Base-by-base conservation (phyloP, 805 yeast genomes). In the Metschnikowia arizonensis region DNA sequence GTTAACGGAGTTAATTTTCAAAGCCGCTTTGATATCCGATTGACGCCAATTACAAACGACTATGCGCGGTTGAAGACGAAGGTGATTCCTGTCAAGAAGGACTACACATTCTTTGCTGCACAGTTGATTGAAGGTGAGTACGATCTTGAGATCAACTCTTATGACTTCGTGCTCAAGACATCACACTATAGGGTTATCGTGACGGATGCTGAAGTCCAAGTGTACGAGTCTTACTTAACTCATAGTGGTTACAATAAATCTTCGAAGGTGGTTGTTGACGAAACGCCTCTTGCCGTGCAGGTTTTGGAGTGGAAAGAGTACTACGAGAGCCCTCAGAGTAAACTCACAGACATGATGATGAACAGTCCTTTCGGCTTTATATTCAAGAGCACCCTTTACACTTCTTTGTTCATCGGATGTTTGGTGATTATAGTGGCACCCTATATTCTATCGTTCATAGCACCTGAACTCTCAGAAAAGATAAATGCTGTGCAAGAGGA, bases 351-450 rank as follows among this genome's bases (percentile, higher is more conserved):
- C 33, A 58, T 70, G 64, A 32, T 71, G 8, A 49, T 65, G 63
- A 59, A 57, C 46, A 63, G 73, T 53, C 76, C 76, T 3, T 57
- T 72, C 31, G 76, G 76, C 6, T 60, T 63, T 47, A 66, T 72
- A 11, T 70, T 72, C 54, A 59, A 56, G 40, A 72, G 63, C 54
- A 57, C 48, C 25, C 32, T 57, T n/a, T 69, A 66, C 54, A 66
- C 74, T 6, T 52, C 64, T 10, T 47, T 69, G 33, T 69, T 71
- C 44, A 43, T 53, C 10, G 48, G 62, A 4, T 50, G 60, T 24
- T 38, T 65, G 26, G 60, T 55, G 10, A 55, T 68, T 23, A 63
- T 65, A 56, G 58, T 50, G 0, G 61, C 64, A 3, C 76, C 76
- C 2, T 60, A 60, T 26, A 28, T 66, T 4, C 43, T 70, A 18